Evolutionary conservation across 345 rosid genomes (phyloP).

Genomic region (Citrus mangshanensis): DNA sequence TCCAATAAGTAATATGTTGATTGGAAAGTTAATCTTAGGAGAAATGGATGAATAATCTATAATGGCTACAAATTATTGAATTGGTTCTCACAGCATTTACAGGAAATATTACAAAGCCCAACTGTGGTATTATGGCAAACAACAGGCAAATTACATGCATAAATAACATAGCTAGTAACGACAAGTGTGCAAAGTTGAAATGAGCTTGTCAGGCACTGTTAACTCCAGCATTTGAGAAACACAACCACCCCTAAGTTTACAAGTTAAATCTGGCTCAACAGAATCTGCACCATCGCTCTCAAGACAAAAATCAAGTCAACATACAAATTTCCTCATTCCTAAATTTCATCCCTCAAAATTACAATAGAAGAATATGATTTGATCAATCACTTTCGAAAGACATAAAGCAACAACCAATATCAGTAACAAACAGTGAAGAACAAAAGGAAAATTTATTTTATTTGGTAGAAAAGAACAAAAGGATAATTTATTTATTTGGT

Average conservation of each 20-base stretch:
- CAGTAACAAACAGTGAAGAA: background rate
- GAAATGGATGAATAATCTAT: background rate
- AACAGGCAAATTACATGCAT: background rate
- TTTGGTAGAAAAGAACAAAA: conserved; percentile 10
- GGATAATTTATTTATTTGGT: background rate
- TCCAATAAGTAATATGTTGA: background rate
- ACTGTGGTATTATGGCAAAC: background rate
- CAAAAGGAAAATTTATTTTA: conserved; percentile 5
- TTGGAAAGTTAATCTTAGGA: background rate
- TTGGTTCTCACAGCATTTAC: background rate
- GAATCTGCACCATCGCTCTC: background rate
- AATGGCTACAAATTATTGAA: background rate
- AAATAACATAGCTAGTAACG: background rate
- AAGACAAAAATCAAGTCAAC: background rate
- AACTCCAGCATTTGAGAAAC: background rate
- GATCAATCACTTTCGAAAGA: background rate
- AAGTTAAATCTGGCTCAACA: background rate
- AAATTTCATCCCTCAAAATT: background rate
- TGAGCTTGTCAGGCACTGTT: background rate
- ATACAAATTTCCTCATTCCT: background rate
- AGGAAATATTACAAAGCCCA: background rate
- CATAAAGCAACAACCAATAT: background rate
- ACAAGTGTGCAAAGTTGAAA: background rate
- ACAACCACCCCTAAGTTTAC: background rate
- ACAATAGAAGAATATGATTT: background rate